Base-by-base conservation (phyloP, 108 stramenopile species). In the Nitzschia sp. region DNA sequence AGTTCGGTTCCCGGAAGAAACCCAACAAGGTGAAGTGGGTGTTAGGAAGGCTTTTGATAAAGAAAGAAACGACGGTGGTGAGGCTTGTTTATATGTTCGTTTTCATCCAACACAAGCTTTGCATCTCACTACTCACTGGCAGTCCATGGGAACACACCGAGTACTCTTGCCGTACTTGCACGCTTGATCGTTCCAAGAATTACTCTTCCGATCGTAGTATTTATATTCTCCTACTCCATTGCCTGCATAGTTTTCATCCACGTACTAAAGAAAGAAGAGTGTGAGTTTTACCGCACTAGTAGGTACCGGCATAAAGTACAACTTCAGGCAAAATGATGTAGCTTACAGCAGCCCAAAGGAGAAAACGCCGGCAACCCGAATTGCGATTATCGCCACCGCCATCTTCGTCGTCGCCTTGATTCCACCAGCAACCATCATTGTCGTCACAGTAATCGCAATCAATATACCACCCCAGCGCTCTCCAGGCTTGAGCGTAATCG, bases 131-230 rank as follows among this genome's bases (percentile, higher is more conserved):
- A 64, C 76, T 34, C 79, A 29, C 53, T 90, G 89, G 48, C 86
- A 91, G 61, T 91, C 85, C 85, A 91, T 86, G 47, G 82, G 79
- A 47, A 76, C 79, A 57, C 86, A 88, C 11, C 83, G 74, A 45
- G 61, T n/a, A n/a, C 71, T 45, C 27, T 49, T 30, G 64, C 48
- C 68, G 60, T 69, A 76, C 3, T 63, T 13, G 30, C 68, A 76
- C 46, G 68, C 57, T 21, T 60, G 33, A 15, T 54, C 34, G 46
- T 85, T 70, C 89, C 85, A 87, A 2, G 34, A 4, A 2, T 59
- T n/a, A n/a, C n/a, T n/a, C n/a, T n/a, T n/a, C n/a, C n/a, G n/a
- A n/a, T n/a, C n/a, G n/a, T n/a, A n/a, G 66, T 80, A 84, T 32
- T 71, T 65, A 48, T 87, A 87, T 58, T 87, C 86, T 25, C 70